phyloP scores from a whole-genome alignment of 2,329 filamentous ascomycete genomes.

The Fusarium nygamai region DNA sequence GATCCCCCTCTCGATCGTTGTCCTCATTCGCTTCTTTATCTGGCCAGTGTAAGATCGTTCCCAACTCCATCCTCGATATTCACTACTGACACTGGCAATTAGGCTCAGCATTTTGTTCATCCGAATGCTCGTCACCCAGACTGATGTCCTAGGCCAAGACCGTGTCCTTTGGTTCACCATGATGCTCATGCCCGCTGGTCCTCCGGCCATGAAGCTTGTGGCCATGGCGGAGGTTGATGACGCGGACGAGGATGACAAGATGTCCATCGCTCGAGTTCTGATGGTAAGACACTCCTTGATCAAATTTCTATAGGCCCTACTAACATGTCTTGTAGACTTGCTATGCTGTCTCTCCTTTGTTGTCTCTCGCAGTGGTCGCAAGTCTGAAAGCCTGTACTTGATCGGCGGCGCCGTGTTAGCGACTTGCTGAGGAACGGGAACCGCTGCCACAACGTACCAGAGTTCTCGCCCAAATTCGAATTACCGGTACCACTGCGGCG shows the following conservation, averaged over 20 bases:
- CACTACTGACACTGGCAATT: neutral
- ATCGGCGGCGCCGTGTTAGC: neutral
- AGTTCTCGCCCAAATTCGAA: neutral
- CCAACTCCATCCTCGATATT: rapidly evolving
- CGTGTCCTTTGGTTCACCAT: conserved; percentile 27
- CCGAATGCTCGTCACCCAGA: conserved; percentile 13
- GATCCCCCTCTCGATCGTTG: conserved; percentile 2
- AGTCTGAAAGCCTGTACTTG: conserved; percentile 25
- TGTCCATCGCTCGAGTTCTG: conserved; percentile 23
- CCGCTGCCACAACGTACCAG: neutral
- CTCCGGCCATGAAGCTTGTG: conserved; percentile 24
- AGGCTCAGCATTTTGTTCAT: conserved; percentile 26
- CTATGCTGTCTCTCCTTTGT: conserved; percentile 20
- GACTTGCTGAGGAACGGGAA: neutral
- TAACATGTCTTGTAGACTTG: conserved; percentile 2
- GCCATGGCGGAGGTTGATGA: conserved; percentile 30
- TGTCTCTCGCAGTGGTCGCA: conserved; percentile 25
- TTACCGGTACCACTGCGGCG: neutral
- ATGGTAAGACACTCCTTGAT: neutral
- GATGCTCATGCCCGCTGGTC: conserved; percentile 28
- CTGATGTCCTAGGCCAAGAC: conserved; percentile 3
- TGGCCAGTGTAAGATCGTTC: conserved; percentile 19
- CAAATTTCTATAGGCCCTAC: rapidly evolving
- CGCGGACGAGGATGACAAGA: conserved; percentile 27
- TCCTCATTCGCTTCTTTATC: conserved; percentile 16